Evolutionary conservation across 441 rosid species (phyloP), one percentile per base, ranked within the genome.

Genomic region (Geranium incanum): DNA sequence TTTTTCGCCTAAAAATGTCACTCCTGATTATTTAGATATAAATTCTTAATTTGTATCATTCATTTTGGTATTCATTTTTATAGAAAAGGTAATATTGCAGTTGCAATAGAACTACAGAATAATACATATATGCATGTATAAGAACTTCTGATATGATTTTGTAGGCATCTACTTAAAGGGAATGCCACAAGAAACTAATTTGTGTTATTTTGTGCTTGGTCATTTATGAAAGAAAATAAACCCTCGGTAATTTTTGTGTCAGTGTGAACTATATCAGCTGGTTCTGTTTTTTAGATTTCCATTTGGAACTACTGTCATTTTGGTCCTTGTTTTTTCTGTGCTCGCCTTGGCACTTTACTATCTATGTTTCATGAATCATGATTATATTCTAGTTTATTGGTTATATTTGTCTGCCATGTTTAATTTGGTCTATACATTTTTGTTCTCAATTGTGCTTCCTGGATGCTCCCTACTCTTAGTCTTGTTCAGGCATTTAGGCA

Each of bases 21-120:
- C 7, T 23, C 48, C 36, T 70, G 70, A 18, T 23, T 5, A 41
- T 70, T 55, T 36, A 36, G 69, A 74, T 67, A 28, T 36, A 8
- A 57, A 39, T 52, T 36, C 23, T 28, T 41, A 3, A 59, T 48
- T 18, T 16, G 21, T 71, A 33, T 57, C n/a, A 70, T 60, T 41
- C 41, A 36, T 72, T 41, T 7, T 52, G 36, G 60, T 15, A 36
- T 38, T 37, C 55, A 13, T 52, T 52, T 4, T 52, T 52, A 13
- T 52, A n/a, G 60, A 52, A 52, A 52, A 8, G 12, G 13, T 18
- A 60, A 23, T 18, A 5, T 19, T 15, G 11, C 1, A 36, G 21
- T 21, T 21, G 37, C 36, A 62, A 3, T 21, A 62, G 6, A 19
- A 19, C 36, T 62, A 21, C 1, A 55, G 62, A 55, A 55, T 55